Percentiles rank a stretch among this genome's conserved stretches.
Evolutionary conservation across 306 rosid genomes (phyloP).

Genomic region (Canavalia gladiata): DNA sequence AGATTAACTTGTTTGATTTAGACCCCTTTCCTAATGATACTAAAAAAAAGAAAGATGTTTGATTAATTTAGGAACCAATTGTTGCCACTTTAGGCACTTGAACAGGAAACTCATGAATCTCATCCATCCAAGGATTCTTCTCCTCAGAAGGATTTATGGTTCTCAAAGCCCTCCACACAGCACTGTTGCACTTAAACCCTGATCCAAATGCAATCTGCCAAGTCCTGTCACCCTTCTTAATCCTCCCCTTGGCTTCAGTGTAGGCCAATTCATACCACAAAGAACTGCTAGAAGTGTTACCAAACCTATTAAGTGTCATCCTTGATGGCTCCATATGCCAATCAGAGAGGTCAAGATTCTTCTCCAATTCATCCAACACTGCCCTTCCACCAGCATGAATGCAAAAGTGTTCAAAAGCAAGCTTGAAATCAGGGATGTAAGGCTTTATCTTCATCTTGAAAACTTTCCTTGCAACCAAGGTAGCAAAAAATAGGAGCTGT

Average conservation of each 20-base stretch:
- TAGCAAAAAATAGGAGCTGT: slow-evolving; percentile 70
- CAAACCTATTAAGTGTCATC: slow-evolving; percentile 84
- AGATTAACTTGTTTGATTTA: neutral
- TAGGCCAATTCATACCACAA: slow-evolving; percentile 94
- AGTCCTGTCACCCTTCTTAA: slow-evolving; percentile 72
- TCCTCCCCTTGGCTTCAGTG: slow-evolving; percentile 83
- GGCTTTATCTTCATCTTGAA: slow-evolving; percentile 78
- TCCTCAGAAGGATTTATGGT: slow-evolving; percentile 71
- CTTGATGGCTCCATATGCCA: slow-evolving; percentile 98
- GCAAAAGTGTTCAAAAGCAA: slow-evolving; percentile 92
- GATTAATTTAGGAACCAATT: slow-evolving; percentile 46
- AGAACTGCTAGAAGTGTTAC: slow-evolving; percentile 92
- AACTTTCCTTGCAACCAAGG: slow-evolving; percentile 67
- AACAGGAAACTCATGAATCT: slow-evolving; percentile 85
- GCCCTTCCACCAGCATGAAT: slow-evolving; percentile 92
- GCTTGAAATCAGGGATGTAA: slow-evolving; percentile 83
- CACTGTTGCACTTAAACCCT: slow-evolving; percentile 95
- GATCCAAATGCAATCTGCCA: slow-evolving; percentile 99
- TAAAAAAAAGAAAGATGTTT: neutral
- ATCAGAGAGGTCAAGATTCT: slow-evolving; percentile 73
- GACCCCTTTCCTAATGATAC: neutral
- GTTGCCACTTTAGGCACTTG: slow-evolving; percentile 68
- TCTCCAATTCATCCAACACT: slow-evolving; percentile 82
- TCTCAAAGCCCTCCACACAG: slow-evolving; percentile 82
- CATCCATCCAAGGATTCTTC: slow-evolving; percentile 87